Evolutionary conservation across 2,329 filamentous ascomycete species (phyloP).

Genomic region (Aspergillus glaucus): DNA sequence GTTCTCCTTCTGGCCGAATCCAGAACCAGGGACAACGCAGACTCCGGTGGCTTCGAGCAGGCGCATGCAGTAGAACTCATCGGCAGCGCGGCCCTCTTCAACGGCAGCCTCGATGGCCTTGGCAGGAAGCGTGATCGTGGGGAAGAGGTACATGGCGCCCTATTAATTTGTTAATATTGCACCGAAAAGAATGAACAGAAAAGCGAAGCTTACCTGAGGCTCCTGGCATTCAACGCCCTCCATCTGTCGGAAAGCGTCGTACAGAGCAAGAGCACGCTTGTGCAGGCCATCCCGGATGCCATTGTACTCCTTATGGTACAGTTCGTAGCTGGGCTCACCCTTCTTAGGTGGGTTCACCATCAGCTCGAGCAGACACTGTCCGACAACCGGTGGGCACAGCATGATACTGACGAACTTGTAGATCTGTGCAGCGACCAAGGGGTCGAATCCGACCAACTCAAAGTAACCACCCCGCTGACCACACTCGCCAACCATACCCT

Average conservation of each 20-base stretch:
- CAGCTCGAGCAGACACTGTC: conserved; percentile 91
- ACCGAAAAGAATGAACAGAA: neutral
- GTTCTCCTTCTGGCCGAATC: conserved; percentile 89
- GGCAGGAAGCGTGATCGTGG: conserved; percentile 72
- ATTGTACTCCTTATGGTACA: conserved; percentile 81
- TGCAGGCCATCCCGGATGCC: conserved; percentile 72
- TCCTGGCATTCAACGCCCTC: conserved; percentile 87
- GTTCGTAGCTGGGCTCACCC: conserved; percentile 75
- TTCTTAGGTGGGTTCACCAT: conserved; percentile 92
- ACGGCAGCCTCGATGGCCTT: conserved; percentile 72
- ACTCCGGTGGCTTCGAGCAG: conserved; percentile 91
- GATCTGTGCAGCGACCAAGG: conserved; percentile 80
- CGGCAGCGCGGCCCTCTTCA: conserved; percentile 65
- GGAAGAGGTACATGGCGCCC: conserved; percentile 98
- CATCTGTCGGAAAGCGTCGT: conserved; percentile 88
- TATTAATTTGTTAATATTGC: conserved; percentile 31
- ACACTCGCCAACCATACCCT: conserved; percentile 98
- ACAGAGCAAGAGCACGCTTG: conserved; percentile 74
- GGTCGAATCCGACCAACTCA: conserved; percentile 84
- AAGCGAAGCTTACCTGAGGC: conserved; percentile 54
- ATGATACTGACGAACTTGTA: conserved; percentile 99
- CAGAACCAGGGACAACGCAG: conserved; percentile 85
- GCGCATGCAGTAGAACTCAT: conserved; percentile 91
- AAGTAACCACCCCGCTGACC: conserved; percentile 97
- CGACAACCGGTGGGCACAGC: conserved; percentile 89